Evolutionary conservation across 306 rosid species (phyloP).

Genomic region (Ochetophila trinervis): DNA sequence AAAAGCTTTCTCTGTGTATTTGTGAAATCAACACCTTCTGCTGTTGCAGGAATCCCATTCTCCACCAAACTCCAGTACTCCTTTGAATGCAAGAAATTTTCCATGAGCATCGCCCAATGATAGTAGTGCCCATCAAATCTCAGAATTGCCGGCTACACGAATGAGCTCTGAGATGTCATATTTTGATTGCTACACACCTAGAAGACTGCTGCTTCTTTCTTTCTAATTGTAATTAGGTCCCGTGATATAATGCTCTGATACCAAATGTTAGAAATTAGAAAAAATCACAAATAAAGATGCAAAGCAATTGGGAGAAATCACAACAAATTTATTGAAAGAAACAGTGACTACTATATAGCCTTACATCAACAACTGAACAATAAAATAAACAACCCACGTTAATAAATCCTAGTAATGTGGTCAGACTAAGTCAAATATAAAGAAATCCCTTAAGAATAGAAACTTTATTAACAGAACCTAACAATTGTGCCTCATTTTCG

Average conservation of each 20-base stretch:
- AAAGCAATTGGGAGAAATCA: no score
- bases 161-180: background rate
- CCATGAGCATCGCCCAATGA: constrained; percentile 10
- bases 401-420: no score
- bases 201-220: background rate
- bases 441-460: background rate
- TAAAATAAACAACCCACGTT: no score
- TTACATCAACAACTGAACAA: no score
- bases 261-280: background rate
- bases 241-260: no score
- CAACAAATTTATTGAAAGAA: no score
- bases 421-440: no score
- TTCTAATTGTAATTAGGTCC: background rate
- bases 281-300: no score
- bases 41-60: background rate
- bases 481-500: no score
- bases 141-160: background rate
- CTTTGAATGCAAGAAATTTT: background rate
- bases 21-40: background rate
- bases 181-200: background rate
- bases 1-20: background rate
- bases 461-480: background rate
- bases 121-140: constrained; percentile 7
- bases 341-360: no score
- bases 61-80: constrained; percentile 4